phyloP scores from a whole-genome alignment of 1,284 basidiomycete genomes.

The Meripilus lineatus region DNA sequence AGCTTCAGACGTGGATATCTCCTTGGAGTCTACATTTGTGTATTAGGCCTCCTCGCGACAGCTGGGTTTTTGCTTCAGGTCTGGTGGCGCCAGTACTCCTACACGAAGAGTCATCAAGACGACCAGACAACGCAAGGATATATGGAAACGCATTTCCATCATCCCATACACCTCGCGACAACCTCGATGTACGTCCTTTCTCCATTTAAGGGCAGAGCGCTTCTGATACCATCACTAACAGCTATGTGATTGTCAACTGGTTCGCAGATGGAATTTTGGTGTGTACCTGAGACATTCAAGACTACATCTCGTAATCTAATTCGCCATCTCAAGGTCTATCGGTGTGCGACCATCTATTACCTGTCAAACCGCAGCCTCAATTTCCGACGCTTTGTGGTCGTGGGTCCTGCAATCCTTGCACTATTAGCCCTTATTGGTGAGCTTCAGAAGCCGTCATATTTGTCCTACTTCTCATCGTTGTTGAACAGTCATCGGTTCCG shows the following conservation, averaged over 20 bases:
- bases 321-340: constrained; percentile 23
- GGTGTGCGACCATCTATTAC: too few species aligned
- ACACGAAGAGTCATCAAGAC: constrained; percentile 9
- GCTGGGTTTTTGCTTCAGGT: constrained; percentile 11
- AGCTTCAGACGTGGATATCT: constrained; percentile 3
- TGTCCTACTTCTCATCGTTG: constrained; percentile 5
- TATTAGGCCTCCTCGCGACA: constrained; percentile 11
- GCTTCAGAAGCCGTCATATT: background rate
- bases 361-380: too few species aligned
- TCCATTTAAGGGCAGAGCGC: background rate
- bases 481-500: background rate
- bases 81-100: constrained; percentile 13
- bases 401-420: background rate
- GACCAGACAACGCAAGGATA: constrained; percentile 14
- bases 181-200: constrained; percentile 22
- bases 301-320: background rate
- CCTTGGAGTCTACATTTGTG: constrained; percentile 8
- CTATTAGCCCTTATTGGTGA: constrained; percentile 15
- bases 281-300: constrained; percentile 5
- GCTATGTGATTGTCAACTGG: constrained; percentile 31
- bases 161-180: constrained; percentile 17
- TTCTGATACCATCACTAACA: constrained; percentile 8
- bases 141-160: constrained; percentile 16
- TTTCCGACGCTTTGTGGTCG: too few species aligned
- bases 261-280: constrained; percentile 29